Evolutionary conservation across 805 yeast genomes (phyloP).

Genomic region (Blastobotrys americana): DNA sequence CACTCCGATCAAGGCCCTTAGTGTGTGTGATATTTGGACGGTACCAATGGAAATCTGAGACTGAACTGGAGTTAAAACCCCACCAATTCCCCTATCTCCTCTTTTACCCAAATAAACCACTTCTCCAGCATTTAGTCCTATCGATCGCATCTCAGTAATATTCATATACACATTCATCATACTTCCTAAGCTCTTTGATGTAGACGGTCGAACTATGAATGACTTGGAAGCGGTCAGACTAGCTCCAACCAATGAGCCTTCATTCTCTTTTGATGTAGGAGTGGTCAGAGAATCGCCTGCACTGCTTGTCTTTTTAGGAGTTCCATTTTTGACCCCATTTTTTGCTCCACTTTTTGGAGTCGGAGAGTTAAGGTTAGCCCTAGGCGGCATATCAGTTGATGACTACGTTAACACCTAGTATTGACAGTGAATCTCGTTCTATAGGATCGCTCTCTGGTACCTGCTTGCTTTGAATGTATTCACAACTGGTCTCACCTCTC

Average conservation of each 20-base stretch:
- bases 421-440: too few relatives aligned
- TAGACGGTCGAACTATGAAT: constrained; percentile 25
- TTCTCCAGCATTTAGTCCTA: constrained; percentile 26
- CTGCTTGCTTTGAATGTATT: too few relatives aligned
- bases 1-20: constrained; percentile 38
- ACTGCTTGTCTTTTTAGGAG: constrained; percentile 9
- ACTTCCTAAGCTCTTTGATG: constrained; percentile 8
- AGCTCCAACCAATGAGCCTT: background rate
- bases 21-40: constrained; percentile 22
- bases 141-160: constrained; percentile 21
- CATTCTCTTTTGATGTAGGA: constrained; percentile 1
- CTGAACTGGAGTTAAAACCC: constrained; percentile 24
- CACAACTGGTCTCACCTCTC: too few relatives aligned
- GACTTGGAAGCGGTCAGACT: background rate
- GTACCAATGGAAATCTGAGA: constrained; percentile 14
- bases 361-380: background rate
- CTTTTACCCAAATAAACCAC: constrained; percentile 16
- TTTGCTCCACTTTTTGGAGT: background rate
- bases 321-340: too few relatives aligned
- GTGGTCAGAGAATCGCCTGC: background rate
- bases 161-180: constrained; percentile 21
- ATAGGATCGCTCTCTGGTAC: too few relatives aligned
- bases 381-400: too few relatives aligned
- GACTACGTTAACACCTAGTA: too few relatives aligned
- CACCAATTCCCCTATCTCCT: constrained; percentile 17